Evolutionary conservation across 768 basidiomycete species (phyloP), one percentile per base, ranked within the genome.

Genomic region (Mycena floridula): DNA sequence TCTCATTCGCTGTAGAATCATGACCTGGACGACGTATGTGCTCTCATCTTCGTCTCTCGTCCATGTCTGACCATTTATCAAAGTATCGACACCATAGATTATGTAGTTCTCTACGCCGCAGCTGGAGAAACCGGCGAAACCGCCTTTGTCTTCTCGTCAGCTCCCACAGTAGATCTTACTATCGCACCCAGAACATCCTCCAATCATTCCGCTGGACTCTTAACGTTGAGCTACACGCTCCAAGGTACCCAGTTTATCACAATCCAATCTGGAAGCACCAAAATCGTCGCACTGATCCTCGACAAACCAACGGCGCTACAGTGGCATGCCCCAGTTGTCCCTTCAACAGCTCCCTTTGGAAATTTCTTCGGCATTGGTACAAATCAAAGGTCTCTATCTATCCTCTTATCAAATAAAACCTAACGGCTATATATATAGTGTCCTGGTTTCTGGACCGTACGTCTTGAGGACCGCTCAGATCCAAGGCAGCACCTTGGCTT

Each of bases 11-110:
- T 20, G 18, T 41, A 76, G 74, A 46, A 68, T 77, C 37, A 67
- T 74, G 69, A 75, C 75, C 11, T 76, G 74, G 73, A 69, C 72
- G n/a, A 74, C 73, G 74, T 69, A 44, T 53, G 70, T 50, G 1
- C n/a, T 25, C 18, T n/a, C 18, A 23, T 37, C 8, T 36, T 15
- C 12, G 36, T 25, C 11, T 12, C 23, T 42, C 13, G 28, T 48
- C 12, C 36, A 38, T 46, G n/a, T 30, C n/a, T 3, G 12, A 15
- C 2, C 9, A 7, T 16, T 23, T 7, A 9, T 12, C 42, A 74
- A n/a, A n/a, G 73, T 2, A 66, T 76, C 36, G 72, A 59, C 32
- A 47, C 42, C 4, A 61, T 54, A 3, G 74, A 76, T 48, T 72
- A 68, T 47, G 56, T 76, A 27, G 53, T 74, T 16, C 45, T 75